Evolutionary conservation across 2,329 filamentous ascomycete species (phyloP).

Genomic region (Nothopassalora personata): DNA sequence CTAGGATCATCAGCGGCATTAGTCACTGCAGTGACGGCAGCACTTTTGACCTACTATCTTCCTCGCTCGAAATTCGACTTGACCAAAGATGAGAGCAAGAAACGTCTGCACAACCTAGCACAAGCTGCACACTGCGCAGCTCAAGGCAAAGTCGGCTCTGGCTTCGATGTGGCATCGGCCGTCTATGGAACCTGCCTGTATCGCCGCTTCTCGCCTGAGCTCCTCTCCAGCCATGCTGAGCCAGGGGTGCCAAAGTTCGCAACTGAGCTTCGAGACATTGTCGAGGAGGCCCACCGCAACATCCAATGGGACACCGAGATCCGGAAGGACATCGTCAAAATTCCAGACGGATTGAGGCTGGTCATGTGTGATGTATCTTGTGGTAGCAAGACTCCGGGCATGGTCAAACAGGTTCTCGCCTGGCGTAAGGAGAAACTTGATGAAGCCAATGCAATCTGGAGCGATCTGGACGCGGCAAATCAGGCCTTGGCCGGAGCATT

Average conservation of each 20-base stretch:
- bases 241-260: slow-evolving; percentile 63
- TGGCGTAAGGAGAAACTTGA: slow-evolving; percentile 66
- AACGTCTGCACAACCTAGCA: slow-evolving; percentile 80
- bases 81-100: slow-evolving; percentile 48
- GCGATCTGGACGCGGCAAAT: slow-evolving; percentile 67
- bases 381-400: slow-evolving; percentile 85
- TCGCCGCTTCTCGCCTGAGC: slow-evolving; percentile 78
- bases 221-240: slow-evolving; percentile 64
- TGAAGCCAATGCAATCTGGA: slow-evolving; percentile 68
- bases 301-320: slow-evolving; percentile 74
- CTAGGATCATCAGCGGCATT: slow-evolving; percentile 91
- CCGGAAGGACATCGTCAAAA: slow-evolving; percentile 59
- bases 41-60: slow-evolving; percentile 71
- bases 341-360: slow-evolving; percentile 69
- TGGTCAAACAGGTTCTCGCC: slow-evolving; percentile 86
- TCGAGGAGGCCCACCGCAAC: slow-evolving; percentile 53
- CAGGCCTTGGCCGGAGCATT: slow-evolving; percentile 63
- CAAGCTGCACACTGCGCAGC: slow-evolving; percentile 93
- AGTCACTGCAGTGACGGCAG: slow-evolving; percentile 78
- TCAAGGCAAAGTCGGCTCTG: slow-evolving; percentile 92
- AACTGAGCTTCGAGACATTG: slow-evolving; percentile 56
- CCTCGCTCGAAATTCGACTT: slow-evolving; percentile 54
- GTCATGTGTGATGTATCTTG: slow-evolving; percentile 96
- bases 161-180: slow-evolving; percentile 90
- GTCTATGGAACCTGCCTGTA: slow-evolving; percentile 90